These are phyloP conservation scores for Senecio squalidus DNA, from an alignment of 140 eudicot species.

Conservation along the genomic window DNA sequence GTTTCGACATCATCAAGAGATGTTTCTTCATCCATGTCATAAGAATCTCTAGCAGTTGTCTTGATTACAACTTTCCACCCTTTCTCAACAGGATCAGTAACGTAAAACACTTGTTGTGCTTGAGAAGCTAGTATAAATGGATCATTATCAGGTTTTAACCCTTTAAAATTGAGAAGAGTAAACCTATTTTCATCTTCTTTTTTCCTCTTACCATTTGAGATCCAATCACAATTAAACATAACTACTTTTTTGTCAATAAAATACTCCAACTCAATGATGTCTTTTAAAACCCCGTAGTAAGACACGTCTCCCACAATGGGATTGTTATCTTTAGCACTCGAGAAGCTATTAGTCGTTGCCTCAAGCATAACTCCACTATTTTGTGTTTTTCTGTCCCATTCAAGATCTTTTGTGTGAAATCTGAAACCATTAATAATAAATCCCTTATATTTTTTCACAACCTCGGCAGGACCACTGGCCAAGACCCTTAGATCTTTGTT, in stretches of 20 bases:
- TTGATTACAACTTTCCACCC: constrained; percentile 18
- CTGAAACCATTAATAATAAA: constrained; percentile 2
- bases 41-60: constrained; percentile 16
- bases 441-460: constrained; percentile 2
- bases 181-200: constrained; percentile 4
- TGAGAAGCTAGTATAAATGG: constrained; percentile 3
- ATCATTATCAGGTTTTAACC: background rate
- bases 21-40: constrained; percentile 3
- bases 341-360: constrained; percentile 24
- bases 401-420: constrained; percentile 1
- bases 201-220: constrained; percentile 20
- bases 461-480: constrained; percentile 2
- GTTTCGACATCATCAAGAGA: background rate
- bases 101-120: background rate
- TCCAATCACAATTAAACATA: constrained; percentile 22
- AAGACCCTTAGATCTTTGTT: background rate
- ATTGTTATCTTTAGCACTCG: constrained; percentile 19
- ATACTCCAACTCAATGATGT: constrained; percentile 20
- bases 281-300: constrained; percentile 23
- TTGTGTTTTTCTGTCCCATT: constrained; percentile 8
- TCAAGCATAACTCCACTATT: constrained; percentile 25
- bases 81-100: constrained; percentile 14
- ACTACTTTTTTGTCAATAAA: constrained; percentile 7
- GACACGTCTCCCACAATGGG: constrained; percentile 17
- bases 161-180: constrained; percentile 13